Evolutionary conservation across 768 basidiomycete genomes (phyloP).

Genomic region (Lactarius sanguifluus): DNA sequence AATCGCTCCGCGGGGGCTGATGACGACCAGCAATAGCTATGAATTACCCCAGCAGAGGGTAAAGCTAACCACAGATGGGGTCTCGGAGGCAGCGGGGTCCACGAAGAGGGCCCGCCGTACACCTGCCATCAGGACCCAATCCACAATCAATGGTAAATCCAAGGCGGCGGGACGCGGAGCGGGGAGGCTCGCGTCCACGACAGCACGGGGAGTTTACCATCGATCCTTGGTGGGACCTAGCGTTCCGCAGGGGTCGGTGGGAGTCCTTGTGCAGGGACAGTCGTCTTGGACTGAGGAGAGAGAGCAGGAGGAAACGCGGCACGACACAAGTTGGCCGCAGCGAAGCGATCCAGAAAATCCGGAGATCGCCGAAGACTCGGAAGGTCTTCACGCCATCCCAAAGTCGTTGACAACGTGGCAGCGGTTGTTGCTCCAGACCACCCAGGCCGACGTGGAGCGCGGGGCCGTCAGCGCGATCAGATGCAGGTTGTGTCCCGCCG

Average conservation of each 20-base stretch:
- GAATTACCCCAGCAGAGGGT: not conserved
- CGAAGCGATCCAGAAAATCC: not conserved
- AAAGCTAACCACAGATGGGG: not conserved
- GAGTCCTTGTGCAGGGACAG: not conserved
- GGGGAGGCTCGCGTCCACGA: constrained; percentile 12
- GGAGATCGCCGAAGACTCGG: not conserved
- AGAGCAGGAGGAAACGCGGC: not conserved
- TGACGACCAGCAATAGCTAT: not conserved
- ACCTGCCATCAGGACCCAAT: not conserved
- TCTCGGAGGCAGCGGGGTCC: too few species aligned
- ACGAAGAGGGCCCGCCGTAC: not conserved
- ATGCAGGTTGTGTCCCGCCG: constrained; percentile 1
- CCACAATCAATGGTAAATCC: not conserved
- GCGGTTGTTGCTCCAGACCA: not conserved
- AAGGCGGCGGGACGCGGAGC: constrained; percentile 10
- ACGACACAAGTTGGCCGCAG: not conserved
- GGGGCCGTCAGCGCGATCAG: not conserved
- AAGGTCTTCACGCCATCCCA: not conserved
- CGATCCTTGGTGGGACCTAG: constrained; percentile 2
- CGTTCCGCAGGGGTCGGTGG: constrained; percentile 5
- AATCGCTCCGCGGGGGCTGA: not conserved
- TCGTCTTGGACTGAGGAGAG: constrained; percentile 5
- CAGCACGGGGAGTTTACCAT: constrained; percentile 6
- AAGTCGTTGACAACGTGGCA: not conserved
- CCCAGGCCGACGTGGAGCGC: not conserved